Evolutionary conservation across 2,329 filamentous ascomycete species (phyloP).

Genomic region (Akanthomyces lecanii): DNA sequence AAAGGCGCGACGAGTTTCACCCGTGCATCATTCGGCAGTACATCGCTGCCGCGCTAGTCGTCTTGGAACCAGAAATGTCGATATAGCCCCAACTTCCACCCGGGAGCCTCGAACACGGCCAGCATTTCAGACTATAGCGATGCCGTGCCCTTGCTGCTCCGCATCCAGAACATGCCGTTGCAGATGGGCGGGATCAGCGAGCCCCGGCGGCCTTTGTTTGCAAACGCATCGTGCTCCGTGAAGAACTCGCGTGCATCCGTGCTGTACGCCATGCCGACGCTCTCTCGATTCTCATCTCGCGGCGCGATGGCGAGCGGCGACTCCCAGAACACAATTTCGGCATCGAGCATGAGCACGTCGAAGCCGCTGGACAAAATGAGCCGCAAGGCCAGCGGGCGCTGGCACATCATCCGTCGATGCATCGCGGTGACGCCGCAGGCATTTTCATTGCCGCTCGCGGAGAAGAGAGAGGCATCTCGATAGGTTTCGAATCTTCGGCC

Average conservation of each 20-base stretch:
- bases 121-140: conserved; percentile 1
- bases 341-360: conserved; percentile 7
- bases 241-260: conserved; percentile 3
- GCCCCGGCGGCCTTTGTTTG: not conserved
- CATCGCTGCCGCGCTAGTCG: not conserved
- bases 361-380: not conserved
- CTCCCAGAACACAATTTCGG: conserved; percentile 3
- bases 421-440: not conserved
- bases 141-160: not conserved
- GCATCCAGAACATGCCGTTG: conserved; percentile 10
- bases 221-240: not conserved
- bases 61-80: not conserved
- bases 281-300: not conserved
- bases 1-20: not conserved
- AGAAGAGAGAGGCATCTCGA: not conserved
- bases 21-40: conserved; percentile 6
- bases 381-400: not conserved
- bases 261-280: not conserved
- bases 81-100: not conserved
- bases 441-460: not conserved
- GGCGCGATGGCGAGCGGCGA: not conserved
- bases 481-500: not conserved
- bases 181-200: not conserved
- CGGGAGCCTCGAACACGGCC: not conserved
- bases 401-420: not conserved